Percentiles rank a stretch among this genome's conserved stretches.
Conservation (phyloP, 305 asterid genomes). For the Solanum hybrid region DNA sequence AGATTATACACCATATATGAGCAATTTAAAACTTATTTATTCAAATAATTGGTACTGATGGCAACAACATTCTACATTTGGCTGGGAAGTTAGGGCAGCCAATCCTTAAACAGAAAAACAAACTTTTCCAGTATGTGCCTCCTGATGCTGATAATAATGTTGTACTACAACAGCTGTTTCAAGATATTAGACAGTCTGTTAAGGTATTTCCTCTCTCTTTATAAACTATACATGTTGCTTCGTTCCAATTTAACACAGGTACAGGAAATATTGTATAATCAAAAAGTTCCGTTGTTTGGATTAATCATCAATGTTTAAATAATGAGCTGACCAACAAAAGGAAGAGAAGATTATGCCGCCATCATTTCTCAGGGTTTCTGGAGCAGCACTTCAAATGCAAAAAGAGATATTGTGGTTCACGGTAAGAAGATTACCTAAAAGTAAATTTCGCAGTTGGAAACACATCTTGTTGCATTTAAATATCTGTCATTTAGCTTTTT, state of each 20-base stretch:
- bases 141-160: neutral
- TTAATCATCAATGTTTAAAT: neutral
- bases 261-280: neutral
- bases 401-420: slow-evolving; percentile 36
- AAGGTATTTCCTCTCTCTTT: neutral
- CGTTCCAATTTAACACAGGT: neutral
- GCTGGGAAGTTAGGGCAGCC: slow-evolving; percentile 22
- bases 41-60: slow-evolving; percentile 9
- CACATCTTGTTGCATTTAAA: neutral
- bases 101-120: neutral
- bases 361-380: slow-evolving; percentile 8
- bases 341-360: neutral
- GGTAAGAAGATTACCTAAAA: slow-evolving; percentile 12
- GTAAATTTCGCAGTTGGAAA: neutral
- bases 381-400: slow-evolving; percentile 39
- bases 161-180: neutral
- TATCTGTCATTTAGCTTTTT: neutral
- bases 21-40: slow-evolving; percentile 15
- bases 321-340: neutral
- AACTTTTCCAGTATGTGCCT: neutral
- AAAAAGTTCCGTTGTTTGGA: neutral
- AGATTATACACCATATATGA: slow-evolving; percentile 18
- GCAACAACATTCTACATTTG: slow-evolving; percentile 26
- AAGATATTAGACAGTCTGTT: neutral
- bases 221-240: neutral